Conservation (phyloP, 768 basidiomycete genomes). For the Tubosaeta sp. region DNA sequence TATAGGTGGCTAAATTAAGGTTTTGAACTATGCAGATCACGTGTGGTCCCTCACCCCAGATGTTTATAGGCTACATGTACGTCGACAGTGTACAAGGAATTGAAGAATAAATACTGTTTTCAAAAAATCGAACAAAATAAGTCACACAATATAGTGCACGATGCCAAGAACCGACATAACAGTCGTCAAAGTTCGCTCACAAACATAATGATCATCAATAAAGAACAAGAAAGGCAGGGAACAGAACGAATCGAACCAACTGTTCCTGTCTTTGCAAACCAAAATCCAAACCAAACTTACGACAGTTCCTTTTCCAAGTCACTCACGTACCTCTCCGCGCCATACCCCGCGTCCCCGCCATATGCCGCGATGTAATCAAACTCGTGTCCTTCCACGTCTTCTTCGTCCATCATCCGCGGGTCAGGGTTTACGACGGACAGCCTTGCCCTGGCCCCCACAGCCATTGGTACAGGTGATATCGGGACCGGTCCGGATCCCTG, state of each 20-base stretch:
- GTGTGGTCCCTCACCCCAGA: not conserved
- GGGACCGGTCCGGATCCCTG: constrained; percentile 8
- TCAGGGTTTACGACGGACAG: constrained; percentile 30
- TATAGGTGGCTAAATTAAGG: constrained; percentile 26
- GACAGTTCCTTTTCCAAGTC: constrained; percentile 34
- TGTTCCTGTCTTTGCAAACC: not conserved
- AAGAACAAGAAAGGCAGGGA: not conserved
- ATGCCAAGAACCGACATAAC: no score
- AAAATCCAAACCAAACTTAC: not conserved
- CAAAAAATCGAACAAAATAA: not conserved
- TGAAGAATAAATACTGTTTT: not conserved
- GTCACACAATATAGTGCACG: not conserved
- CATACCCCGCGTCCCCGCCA: constrained; percentile 36
- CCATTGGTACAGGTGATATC: constrained; percentile 28
- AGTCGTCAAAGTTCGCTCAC: not conserved
- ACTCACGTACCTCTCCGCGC: constrained; percentile 43
- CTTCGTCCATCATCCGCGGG: constrained; percentile 26
- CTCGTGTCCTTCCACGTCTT: constrained; percentile 26
- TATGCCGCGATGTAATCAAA: constrained; percentile 63
- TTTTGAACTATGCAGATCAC: constrained; percentile 4
- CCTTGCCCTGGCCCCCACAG: constrained; percentile 6
- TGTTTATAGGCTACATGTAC: not conserved
- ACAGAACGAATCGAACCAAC: not conserved
- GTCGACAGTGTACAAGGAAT: no score
- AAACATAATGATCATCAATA: constrained; percentile 13